Base-by-base conservation (phyloP, 192 early-diverging fungal species). In the Backusella parvicylindrica region DNA sequence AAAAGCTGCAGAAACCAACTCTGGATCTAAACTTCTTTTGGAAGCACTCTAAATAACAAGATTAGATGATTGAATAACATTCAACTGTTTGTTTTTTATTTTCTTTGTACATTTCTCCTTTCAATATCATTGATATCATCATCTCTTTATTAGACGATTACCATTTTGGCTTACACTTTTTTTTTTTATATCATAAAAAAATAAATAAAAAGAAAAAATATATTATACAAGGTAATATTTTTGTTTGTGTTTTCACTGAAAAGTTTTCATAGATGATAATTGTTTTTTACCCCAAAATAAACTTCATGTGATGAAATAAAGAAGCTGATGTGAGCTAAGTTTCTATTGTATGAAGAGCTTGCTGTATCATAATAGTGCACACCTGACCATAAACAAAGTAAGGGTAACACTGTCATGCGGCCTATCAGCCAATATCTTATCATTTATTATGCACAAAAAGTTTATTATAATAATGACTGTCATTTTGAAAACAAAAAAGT, bases 1-100 rank as follows among this genome's bases (percentile, higher is more conserved):
- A 18, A 81, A 83, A 18, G 80, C 79, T 2, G 84, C 77, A 28
- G 76, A 72, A 56, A 72, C 68, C 26, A 72, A 73, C 74, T 40
- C 37, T 36, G 64, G 78, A 43, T 74, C 78, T 49, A 75, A 75
- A 15, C 41, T 72, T 40, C 37, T 75, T 47, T 28, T 79, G 41
- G 78, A 73, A 65, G 68, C 68, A 30, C 68, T 70, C 26, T 33
- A 66, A 33, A 66, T 47, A 66, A 66, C 28, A 31, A 21, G 33
- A 66, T 26, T 64, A 31, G 50, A 53, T 53, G 50, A 38, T 6
- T 38, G 37, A 53, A 53, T 21, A 53, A 26, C 21, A 53, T 53
- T 60, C 23, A 60, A 60, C 53, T 28, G 11, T 38, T 38, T 38
- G 37, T 11, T 38, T 38, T 38, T 38, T 38, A 43, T 43, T 43